Evolutionary conservation across 148 eudicot genomes (phyloP).

Genomic region (Silene latifolia): DNA sequence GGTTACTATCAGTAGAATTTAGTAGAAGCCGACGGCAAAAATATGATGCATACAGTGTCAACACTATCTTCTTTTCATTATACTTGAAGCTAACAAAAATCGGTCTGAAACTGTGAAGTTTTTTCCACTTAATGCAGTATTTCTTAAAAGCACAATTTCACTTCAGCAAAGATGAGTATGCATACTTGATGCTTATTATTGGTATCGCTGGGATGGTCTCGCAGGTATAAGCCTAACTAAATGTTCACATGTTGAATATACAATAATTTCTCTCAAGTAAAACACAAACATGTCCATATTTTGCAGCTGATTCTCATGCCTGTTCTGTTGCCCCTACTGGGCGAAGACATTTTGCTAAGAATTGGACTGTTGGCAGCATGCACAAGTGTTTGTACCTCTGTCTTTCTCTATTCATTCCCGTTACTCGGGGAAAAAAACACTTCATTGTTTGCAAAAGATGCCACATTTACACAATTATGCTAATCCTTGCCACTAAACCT

Average conservation of each 20-base stretch:
- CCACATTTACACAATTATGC: conserved; percentile 1
- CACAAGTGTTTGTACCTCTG: conserved; percentile 44
- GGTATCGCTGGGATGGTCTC: conserved; percentile 66
- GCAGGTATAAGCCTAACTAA: conserved; percentile 37
- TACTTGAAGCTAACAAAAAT: not conserved
- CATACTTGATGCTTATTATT: conserved; percentile 64
- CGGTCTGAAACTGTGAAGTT: not conserved
- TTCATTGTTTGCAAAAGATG: not conserved
- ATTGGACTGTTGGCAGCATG: conserved; percentile 53
- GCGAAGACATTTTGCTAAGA: conserved; percentile 65
- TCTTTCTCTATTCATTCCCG: not conserved
- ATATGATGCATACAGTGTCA: not conserved
- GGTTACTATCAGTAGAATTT: not conserved
- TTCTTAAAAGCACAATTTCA: conserved; percentile 77
- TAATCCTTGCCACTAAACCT: conserved; percentile 2
- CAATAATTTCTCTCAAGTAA: not conserved
- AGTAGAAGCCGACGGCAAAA: not conserved
- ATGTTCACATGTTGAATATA: not conserved
- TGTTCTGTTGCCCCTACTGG: conserved; percentile 50
- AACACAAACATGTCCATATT: conserved; percentile 5
- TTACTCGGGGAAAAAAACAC: not conserved
- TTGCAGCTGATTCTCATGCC: conserved; percentile 85
- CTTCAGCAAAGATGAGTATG: conserved; percentile 77
- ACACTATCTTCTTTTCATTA: not conserved
- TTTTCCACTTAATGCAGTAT: conserved; percentile 48